phyloP scores from a whole-genome alignment of 805 yeast species.

The Saturnispora sanitii region DNA sequence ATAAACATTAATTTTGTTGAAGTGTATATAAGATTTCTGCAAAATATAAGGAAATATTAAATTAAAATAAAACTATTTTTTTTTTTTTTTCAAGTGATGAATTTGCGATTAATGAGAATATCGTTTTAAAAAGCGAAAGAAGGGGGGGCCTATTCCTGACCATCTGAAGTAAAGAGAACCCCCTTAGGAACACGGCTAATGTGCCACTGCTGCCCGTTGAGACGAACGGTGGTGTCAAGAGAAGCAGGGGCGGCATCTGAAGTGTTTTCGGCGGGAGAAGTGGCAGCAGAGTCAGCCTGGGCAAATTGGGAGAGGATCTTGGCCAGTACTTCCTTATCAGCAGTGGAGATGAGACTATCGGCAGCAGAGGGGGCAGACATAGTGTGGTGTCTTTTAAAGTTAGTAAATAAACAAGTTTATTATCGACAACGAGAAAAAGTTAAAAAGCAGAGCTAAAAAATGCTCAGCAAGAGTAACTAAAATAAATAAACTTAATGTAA shows the following conservation, averaged over 20 bases:
- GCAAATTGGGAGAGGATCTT: slow-evolving; percentile 4
- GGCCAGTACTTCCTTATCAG: slow-evolving; percentile 2
- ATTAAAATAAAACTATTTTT: no score
- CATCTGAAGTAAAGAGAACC: slow-evolving; percentile 3
- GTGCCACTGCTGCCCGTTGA: slow-evolving; percentile 5
- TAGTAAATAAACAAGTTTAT: no score
- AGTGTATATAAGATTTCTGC: no score
- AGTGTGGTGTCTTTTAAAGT: not conserved
- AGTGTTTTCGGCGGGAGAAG: slow-evolving; percentile 3
- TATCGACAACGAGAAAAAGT: not conserved
- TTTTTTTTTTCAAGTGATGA: no score
- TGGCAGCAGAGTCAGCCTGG: not conserved
- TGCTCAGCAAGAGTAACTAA: not conserved
- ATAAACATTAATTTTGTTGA: no score
- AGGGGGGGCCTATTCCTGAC: not conserved
- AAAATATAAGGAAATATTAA: no score
- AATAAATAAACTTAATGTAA: not conserved
- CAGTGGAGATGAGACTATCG: slow-evolving; percentile 1
- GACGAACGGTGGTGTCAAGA: not conserved
- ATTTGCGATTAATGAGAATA: no score
- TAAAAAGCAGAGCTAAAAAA: not conserved
- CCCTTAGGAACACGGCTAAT: slow-evolving; percentile 1
- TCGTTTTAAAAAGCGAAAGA: not conserved
- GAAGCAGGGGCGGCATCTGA: slow-evolving; percentile 9
- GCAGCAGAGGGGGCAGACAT: not conserved